phyloP scores from a whole-genome alignment of 2,329 filamentous ascomycete species.

The Neonectria magnoliae region DNA sequence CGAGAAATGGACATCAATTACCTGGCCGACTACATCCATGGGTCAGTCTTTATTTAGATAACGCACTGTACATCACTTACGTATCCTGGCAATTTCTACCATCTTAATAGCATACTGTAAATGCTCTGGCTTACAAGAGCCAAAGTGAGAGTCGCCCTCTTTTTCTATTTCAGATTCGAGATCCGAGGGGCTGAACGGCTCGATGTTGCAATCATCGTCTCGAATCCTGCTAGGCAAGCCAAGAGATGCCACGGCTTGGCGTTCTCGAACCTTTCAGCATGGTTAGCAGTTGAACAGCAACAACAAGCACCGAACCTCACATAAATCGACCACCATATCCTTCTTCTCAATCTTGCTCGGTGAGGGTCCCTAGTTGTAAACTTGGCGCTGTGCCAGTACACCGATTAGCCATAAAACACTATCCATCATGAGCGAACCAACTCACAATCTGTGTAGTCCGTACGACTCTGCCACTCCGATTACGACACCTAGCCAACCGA shows the following conservation, averaged over 20 bases:
- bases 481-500: slow-evolving; percentile 59
- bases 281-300: slow-evolving; percentile 9
- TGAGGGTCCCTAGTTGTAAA: slow-evolving; percentile 42
- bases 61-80: slow-evolving; percentile 34
- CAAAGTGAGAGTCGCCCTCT: slow-evolving; percentile 38
- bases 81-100: slow-evolving; percentile 49
- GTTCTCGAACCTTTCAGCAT: slow-evolving; percentile 45
- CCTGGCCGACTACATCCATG: slow-evolving; percentile 41
- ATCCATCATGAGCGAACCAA: background rate
- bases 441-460: slow-evolving; percentile 54
- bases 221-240: slow-evolving; percentile 51
- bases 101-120: slow-evolving; percentile 51
- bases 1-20: slow-evolving; percentile 50
- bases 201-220: slow-evolving; percentile 53
- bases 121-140: slow-evolving; percentile 46
- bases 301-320: slow-evolving; percentile 44
- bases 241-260: slow-evolving; percentile 50
- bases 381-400: slow-evolving; percentile 35
- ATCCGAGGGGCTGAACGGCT: slow-evolving; percentile 45
- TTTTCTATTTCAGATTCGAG: slow-evolving; percentile 44
- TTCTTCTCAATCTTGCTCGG: slow-evolving; percentile 50
- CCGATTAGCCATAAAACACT: background rate
- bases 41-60: slow-evolving; percentile 4
- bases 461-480: slow-evolving; percentile 62
- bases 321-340: slow-evolving; percentile 66